phyloP scores from a whole-genome alignment of 164 flowering plant species.

The Vitis vinifera region DNA sequence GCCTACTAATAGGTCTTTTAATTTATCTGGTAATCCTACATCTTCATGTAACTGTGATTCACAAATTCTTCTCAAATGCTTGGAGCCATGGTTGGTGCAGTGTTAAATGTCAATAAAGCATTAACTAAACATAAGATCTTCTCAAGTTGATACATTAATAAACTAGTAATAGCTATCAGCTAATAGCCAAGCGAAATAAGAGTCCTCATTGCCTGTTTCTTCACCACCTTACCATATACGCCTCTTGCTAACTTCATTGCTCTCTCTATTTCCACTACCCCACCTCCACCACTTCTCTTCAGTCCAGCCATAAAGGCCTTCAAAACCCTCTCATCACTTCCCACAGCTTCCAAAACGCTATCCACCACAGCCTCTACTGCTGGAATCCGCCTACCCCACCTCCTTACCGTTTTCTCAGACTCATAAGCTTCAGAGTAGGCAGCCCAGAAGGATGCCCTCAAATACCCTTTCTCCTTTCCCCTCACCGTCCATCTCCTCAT shows the following conservation, averaged over 20 bases:
- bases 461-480: conserved; percentile 65
- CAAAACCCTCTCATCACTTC: conserved; percentile 74
- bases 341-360: conserved; percentile 61
- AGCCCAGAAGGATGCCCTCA: conserved; percentile 78
- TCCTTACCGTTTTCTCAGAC: conserved; percentile 57
- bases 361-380: conserved; percentile 48
- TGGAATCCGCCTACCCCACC: conserved; percentile 77
- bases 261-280: conserved; percentile 52
- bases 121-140: too few relatives aligned
- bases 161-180: too few relatives aligned
- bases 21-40: too few relatives aligned
- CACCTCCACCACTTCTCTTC: conserved; percentile 33
- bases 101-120: too few relatives aligned
- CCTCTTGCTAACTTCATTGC: conserved; percentile 67
- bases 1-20: too few relatives aligned
- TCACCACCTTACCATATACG: conserved; percentile 69
- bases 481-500: conserved; percentile 63
- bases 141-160: too few relatives aligned
- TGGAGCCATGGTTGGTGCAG: too few relatives aligned
- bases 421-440: conserved; percentile 42
- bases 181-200: conserved; percentile 43
- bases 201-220: conserved; percentile 70
- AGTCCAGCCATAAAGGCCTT: conserved; percentile 36
- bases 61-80: too few relatives aligned
- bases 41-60: too few relatives aligned